phyloP scores from a whole-genome alignment of 192 early-diverging fungal species.

The Powellomyces hirtus region DNA sequence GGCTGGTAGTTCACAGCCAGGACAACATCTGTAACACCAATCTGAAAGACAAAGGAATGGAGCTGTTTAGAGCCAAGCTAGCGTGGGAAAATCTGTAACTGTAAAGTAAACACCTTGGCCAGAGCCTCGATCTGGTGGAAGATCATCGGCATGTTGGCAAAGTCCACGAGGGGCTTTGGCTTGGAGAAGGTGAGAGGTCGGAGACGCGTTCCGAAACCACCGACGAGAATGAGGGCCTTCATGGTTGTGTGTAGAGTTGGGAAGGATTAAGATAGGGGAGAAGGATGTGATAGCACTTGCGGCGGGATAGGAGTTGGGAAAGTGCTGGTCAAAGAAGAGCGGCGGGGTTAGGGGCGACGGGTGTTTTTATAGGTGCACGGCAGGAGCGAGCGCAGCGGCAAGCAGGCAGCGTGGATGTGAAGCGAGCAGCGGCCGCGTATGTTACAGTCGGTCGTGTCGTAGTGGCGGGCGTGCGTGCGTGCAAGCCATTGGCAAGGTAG shows the following conservation, averaged over 20 bases:
- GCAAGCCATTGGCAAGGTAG: no score
- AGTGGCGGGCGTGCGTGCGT: no score
- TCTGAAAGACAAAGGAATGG: constrained; percentile 50
- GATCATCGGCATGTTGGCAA: constrained; percentile 98
- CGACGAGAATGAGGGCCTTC: constrained; percentile 63
- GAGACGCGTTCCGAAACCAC: constrained; percentile 94
- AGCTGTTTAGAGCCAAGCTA: background rate
- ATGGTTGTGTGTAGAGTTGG: constrained; percentile 26
- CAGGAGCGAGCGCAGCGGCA: no score
- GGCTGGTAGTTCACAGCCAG: constrained; percentile 99
- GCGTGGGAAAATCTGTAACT: background rate
- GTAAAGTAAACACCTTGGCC: constrained; percentile 79
- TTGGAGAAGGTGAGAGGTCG: constrained; percentile 93
- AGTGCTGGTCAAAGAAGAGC: no score
- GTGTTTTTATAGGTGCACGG: no score
- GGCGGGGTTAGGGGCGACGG: no score
- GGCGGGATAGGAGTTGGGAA: no score
- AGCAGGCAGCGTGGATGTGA: no score
- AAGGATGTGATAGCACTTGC: background rate
- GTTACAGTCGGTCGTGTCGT: no score
- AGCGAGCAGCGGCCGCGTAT: no score
- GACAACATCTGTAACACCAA: constrained; percentile 96
- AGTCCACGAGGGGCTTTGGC: constrained; percentile 99
- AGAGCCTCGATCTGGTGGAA: constrained; percentile 98
- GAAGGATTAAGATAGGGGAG: background rate